Percentiles rank a stretch among this genome's conserved stretches.
Conservation (phyloP, 257 asterid genomes). For the Solanum tarapatanum region DNA sequence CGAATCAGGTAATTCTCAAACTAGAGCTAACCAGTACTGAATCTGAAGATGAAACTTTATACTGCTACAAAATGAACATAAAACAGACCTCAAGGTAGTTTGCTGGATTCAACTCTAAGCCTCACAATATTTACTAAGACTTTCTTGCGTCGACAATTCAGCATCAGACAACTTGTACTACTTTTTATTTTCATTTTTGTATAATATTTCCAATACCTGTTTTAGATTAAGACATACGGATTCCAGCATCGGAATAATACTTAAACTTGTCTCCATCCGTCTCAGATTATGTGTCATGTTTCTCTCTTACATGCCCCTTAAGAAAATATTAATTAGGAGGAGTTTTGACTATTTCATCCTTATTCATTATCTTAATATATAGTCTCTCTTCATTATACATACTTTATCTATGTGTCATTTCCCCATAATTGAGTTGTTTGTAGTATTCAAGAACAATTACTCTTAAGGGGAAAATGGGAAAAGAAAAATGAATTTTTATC, state of each 20-base stretch:
- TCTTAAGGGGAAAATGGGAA: not conserved
- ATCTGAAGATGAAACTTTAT: not conserved
- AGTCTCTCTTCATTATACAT: not conserved
- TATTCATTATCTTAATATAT: too few species aligned
- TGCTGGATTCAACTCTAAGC: not conserved
- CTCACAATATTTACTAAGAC: not conserved
- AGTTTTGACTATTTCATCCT: not conserved
- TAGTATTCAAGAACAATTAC: not conserved
- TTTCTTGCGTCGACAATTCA: not conserved
- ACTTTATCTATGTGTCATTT: not conserved
- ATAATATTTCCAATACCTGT: not conserved
- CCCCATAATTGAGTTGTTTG: not conserved
- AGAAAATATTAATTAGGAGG: not conserved
- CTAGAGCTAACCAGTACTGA: not conserved
- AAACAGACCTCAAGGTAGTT: not conserved
- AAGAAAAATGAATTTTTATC: not conserved
- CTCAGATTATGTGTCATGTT: not conserved
- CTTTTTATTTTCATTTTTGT: not conserved
- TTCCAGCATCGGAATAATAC: not conserved
- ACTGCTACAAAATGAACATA: not conserved
- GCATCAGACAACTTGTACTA: not conserved
- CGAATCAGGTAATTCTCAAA: not conserved
- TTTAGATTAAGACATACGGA: not conserved
- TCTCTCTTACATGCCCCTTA: not conserved
- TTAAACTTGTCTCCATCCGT: not conserved